Conservation (phyloP, 805 yeast species). For the Lipomyces mesembrius region DNA sequence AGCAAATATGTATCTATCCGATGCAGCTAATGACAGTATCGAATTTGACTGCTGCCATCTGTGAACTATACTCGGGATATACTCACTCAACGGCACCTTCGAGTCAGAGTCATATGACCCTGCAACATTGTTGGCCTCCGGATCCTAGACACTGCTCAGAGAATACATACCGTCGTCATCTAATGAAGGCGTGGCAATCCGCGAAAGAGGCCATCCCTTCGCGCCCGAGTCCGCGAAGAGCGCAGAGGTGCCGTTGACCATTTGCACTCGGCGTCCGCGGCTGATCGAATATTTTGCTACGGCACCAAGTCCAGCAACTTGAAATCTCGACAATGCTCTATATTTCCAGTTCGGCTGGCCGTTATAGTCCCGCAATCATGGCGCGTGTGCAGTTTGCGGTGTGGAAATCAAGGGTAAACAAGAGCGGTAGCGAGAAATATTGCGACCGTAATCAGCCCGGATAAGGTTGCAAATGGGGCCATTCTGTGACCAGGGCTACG, state of each 20-base stretch:
- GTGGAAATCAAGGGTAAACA: too few relatives aligned
- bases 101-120: slow-evolving; percentile 3
- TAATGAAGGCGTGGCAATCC: slow-evolving; percentile 7
- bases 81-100: neutral
- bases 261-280: neutral
- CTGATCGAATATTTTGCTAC: too few relatives aligned
- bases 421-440: too few relatives aligned
- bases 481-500: too few relatives aligned
- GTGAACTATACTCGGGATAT: slow-evolving; percentile 53
- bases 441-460: too few relatives aligned
- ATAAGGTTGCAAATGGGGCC: too few relatives aligned
- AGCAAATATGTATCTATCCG: slow-evolving; percentile 59
- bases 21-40: slow-evolving; percentile 60
- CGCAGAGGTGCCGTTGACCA: neutral
- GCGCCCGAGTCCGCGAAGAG: neutral
- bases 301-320: neutral
- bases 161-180: slow-evolving; percentile 13
- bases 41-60: slow-evolving; percentile 77
- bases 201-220: slow-evolving; percentile 8
- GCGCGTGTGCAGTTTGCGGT: too few relatives aligned
- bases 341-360: too few relatives aligned
- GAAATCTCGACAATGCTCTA: too few relatives aligned
- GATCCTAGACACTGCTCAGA: neutral
- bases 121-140: neutral
- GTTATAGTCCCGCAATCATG: too few relatives aligned